Conservation (phyloP, 345 rosid genomes). For the Sisymbrium irio region DNA sequence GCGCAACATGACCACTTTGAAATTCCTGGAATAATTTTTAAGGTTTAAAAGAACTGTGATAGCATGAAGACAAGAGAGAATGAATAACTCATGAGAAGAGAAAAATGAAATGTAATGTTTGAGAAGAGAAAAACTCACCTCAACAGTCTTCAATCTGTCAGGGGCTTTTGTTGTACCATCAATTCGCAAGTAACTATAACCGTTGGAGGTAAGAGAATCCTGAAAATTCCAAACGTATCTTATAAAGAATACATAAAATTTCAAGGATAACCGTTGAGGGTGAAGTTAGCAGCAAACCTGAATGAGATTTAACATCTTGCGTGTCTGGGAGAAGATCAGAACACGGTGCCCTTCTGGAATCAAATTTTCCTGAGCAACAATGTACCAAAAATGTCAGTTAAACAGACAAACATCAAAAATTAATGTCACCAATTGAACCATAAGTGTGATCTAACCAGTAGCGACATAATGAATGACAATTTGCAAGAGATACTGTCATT, state of each 20-base stretch:
- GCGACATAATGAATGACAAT: slow-evolving; percentile 68
- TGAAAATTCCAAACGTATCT: slow-evolving; percentile 25
- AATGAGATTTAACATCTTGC: slow-evolving; percentile 92
- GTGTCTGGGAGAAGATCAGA: slow-evolving; percentile 94
- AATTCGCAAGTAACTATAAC: slow-evolving; percentile 73
- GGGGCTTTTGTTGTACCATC: slow-evolving; percentile 91
- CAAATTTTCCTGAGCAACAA: slow-evolving; percentile 53
- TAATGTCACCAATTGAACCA: slow-evolving; percentile 5
- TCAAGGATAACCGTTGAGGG: slow-evolving; percentile 4
- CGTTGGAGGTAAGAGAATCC: slow-evolving; percentile 69
- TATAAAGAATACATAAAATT: slow-evolving; percentile 8
- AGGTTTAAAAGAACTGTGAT: slow-evolving; percentile 13
- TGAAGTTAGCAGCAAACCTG: slow-evolving; percentile 58
- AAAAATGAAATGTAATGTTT: neutral
- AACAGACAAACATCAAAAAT: slow-evolving; percentile 1
- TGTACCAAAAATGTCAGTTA: slow-evolving; percentile 23
- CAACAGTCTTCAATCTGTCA: slow-evolving; percentile 79
- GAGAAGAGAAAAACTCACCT: slow-evolving; percentile 46
- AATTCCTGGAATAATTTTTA: slow-evolving; percentile 54
- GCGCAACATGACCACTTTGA: slow-evolving; percentile 74
- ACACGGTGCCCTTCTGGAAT: slow-evolving; percentile 93
- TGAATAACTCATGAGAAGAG: neutral
- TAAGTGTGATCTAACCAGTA: slow-evolving; percentile 55
- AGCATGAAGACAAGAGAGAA: slow-evolving; percentile 22
- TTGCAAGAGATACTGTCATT: slow-evolving; percentile 90